phyloP scores from a whole-genome alignment of 176 grass and related monocot genomes.

The Musa troglodytarum region DNA sequence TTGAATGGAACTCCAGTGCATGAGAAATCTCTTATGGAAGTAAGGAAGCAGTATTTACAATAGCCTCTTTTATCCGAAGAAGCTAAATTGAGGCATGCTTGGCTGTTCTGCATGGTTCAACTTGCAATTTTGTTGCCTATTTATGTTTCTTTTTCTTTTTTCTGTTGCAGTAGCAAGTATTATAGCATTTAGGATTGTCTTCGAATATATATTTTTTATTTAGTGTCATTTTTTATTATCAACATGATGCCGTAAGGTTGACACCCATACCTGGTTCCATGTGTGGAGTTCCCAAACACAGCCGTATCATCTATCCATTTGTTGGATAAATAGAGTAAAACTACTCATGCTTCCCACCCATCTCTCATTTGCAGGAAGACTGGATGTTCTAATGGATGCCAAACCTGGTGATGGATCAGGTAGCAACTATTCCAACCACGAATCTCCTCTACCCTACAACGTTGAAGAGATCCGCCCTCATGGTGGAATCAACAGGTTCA shows the following conservation, averaged over 20 bases:
- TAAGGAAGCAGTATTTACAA: too few species aligned
- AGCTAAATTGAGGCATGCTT: too few species aligned
- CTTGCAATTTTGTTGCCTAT: too few species aligned
- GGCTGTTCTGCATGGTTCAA: too few species aligned
- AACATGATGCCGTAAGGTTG: neutral
- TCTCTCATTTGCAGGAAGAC: too few species aligned
- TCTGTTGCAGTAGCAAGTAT: too few species aligned
- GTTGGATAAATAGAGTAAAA: neutral
- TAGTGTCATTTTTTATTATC: neutral
- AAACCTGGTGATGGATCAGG: neutral
- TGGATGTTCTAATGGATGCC: constrained; percentile 7
- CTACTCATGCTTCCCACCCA: neutral
- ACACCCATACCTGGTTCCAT: neutral
- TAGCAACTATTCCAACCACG: neutral
- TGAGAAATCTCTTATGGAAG: too few species aligned
- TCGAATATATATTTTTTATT: too few species aligned
- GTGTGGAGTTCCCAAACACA: neutral
- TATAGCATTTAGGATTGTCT: too few species aligned
- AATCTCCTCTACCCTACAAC: constrained; percentile 3
- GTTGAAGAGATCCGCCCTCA: constrained; percentile 5
- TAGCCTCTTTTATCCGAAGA: too few species aligned
- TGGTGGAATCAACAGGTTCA: constrained; percentile 7
- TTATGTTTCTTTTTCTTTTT: too few species aligned
- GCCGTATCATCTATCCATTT: neutral
- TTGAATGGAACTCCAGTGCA: too few species aligned